Evolutionary conservation across 352 stramenopile genomes (phyloP), one percentile per base, ranked within the genome.

Genomic region (Globisporangium cystogenes): DNA sequence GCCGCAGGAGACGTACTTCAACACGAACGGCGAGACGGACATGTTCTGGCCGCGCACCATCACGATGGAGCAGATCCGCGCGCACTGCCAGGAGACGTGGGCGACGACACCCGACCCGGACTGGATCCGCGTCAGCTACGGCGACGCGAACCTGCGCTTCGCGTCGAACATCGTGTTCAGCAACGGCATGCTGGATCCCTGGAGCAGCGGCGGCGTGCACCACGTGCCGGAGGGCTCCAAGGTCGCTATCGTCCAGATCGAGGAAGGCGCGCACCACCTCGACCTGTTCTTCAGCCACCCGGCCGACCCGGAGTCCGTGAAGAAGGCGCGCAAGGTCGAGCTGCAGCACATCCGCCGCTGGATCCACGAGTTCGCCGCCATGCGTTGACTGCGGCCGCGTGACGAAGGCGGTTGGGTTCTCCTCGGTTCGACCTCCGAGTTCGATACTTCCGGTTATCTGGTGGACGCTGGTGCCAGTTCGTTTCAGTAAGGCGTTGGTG

Each of bases 141-240:
- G 86, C 27, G 83, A 91, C 46, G 62, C 58, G 18, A 47, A 68
- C 37, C 52, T 95, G 29, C 63, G 70, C 2, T 70, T 58, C 7
- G 76, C 74, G 23, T 97, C 90, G 31, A 98, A 98, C 56, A 98
- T 98, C 52, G 84, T 98, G 16, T 98, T 98, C 51, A 97, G 86
- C 50, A 98, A 98, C 65, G 95, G 95, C 15, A 64, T 93, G 16
- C 64, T 97, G 6, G 95, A 98, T 57, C 95, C 95, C 6, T 98
- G 95, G 95, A 88, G 73, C 60, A 83, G 82, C 35, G 92, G 78
- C 7, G 94, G 93, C 18, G 89, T 98, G 16, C 75, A 81, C 26
- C 50, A 73, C 6, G 63, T 74, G 20, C 78, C 78, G 1, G 60
- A 72, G 20, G 66, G 68, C 46, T 68, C 77, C 33, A 85, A 80